These are phyloP conservation scores for Trichoderma erinaceum DNA, from an alignment of 495 filamentous ascomycete species.

Conservation along the genomic window DNA sequence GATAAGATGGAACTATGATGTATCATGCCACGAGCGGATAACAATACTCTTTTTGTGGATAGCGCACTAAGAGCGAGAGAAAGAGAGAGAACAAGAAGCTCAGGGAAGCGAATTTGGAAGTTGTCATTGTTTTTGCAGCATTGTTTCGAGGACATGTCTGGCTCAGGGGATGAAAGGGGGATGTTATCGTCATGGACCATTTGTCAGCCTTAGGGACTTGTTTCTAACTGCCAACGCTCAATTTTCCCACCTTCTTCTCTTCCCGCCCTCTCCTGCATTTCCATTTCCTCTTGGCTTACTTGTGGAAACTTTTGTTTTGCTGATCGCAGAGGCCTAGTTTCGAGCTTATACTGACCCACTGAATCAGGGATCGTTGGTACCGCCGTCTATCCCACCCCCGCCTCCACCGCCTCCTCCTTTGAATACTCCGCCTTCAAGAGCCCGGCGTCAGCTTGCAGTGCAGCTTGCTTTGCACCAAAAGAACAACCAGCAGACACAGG, in stretches of 20 bases:
- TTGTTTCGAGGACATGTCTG: not conserved
- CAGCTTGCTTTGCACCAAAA: conserved; percentile 71
- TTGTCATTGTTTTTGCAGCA: conserved; percentile 8
- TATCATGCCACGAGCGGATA: not conserved
- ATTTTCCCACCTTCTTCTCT: not conserved
- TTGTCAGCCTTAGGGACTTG: conserved; percentile 12
- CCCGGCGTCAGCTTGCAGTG: conserved; percentile 75
- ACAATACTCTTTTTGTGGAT: not conserved
- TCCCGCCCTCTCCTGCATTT: not conserved
- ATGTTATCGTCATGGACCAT: not conserved
- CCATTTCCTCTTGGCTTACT: not conserved
- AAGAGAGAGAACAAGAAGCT: not conserved
- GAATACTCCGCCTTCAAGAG: conserved; percentile 79
- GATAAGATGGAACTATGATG: not conserved
- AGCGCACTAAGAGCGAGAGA: conserved; percentile 5
- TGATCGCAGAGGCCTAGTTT: conserved; percentile 30
- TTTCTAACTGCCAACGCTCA: conserved; percentile 9
- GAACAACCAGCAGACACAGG: conserved; percentile 47
- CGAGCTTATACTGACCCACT: conserved; percentile 45
- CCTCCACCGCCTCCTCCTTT: conserved; percentile 59
- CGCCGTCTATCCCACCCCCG: conserved; percentile 44
- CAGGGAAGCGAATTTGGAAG: conserved; percentile 9
- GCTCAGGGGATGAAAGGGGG: not conserved
- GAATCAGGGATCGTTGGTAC: conserved; percentile 36
- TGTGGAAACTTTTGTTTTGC: not conserved